Evolutionary conservation across 495 filamentous ascomycete genomes (phyloP), one percentile per base, ranked within the genome.

Genomic region (Penicillium canescens): DNA sequence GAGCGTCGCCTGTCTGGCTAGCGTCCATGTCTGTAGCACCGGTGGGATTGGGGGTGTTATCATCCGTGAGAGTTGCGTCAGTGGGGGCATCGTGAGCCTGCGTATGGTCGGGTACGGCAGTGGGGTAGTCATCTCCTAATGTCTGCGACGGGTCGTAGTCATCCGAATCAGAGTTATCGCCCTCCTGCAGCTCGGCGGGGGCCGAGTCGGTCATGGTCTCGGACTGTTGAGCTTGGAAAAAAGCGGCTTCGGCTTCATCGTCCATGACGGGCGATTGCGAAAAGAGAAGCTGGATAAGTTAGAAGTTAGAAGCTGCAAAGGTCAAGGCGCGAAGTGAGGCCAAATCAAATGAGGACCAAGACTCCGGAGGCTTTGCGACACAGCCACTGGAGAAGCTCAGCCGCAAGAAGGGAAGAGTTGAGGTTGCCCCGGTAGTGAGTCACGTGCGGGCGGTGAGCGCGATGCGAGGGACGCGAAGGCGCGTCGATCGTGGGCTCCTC

Each of bases 171-270:
- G 65, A 69, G 76, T 71, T 81, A 75, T 82, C 74, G 63, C 79
- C 72, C 65, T 70, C 65, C 55, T 79, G 67, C 60, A 74, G 77
- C 61, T 79, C 75, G 56, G 66, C 64, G 62, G 74, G 63, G 48
- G 63, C 61, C 54, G 68, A 73, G 50, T 78, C 78, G 65, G 72
- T 70, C 69, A 75, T 82, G 57, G 75, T 76, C 62, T 31, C 28
- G 28, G 28, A 31, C 28, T 31, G 28, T 5, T 79, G 76, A 58
- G 76, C 80, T 62, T 83, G 78, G 49, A 75, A 76, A 62, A 86
- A 85, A 62, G 85, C 82, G 52, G 79, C 69, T 68, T 87, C 83
- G 46, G 81, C 76, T 58, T 84, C 81, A 56, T 80, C 72, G 61
- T 83, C 82, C 84, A 86, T 86, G 66, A 52, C 55, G 48, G 59